phyloP scores from a whole-genome alignment of 1,139 yeast species.

The Arxiozyma telluris region DNA sequence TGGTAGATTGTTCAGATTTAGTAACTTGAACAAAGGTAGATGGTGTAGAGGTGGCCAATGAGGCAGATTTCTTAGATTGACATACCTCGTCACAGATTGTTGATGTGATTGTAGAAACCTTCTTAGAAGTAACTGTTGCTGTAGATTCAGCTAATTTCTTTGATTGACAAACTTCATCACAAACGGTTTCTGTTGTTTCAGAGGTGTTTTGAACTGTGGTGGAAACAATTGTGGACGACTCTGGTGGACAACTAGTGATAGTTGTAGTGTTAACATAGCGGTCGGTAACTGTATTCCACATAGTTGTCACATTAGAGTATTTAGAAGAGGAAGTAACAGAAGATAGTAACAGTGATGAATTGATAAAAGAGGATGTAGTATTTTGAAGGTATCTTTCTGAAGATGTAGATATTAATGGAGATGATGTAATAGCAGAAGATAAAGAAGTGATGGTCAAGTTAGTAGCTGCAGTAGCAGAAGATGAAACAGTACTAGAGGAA shows the following conservation, averaged over 20 bases:
- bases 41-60: not conserved
- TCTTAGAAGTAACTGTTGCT: not conserved
- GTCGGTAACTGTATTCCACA: slow-evolving; percentile 3
- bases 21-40: slow-evolving; percentile 1
- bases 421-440: slow-evolving; percentile 5
- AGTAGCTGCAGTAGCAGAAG: slow-evolving; percentile 19
- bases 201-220: not conserved
- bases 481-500: slow-evolving; percentile 5
- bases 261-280: slow-evolving; percentile 2
- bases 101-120: slow-evolving; percentile 1
- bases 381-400: slow-evolving; percentile 7
- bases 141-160: slow-evolving; percentile 2
- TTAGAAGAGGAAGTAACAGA: slow-evolving; percentile 6
- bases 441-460: slow-evolving; percentile 2
- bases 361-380: slow-evolving; percentile 13
- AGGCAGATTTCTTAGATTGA: slow-evolving; percentile 3
- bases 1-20: not conserved
- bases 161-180: slow-evolving; percentile 4
- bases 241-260: slow-evolving; percentile 3
- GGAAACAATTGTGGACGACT: slow-evolving; percentile 1
- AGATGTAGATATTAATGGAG: not conserved
- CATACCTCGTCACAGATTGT: slow-evolving; percentile 3
- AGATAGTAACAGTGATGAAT: slow-evolving; percentile 6
- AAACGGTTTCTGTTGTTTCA: slow-evolving; percentile 1
- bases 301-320: slow-evolving; percentile 5